Conservation (phyloP, 306 rosid species). For the Lathyrus tuberosus region DNA sequence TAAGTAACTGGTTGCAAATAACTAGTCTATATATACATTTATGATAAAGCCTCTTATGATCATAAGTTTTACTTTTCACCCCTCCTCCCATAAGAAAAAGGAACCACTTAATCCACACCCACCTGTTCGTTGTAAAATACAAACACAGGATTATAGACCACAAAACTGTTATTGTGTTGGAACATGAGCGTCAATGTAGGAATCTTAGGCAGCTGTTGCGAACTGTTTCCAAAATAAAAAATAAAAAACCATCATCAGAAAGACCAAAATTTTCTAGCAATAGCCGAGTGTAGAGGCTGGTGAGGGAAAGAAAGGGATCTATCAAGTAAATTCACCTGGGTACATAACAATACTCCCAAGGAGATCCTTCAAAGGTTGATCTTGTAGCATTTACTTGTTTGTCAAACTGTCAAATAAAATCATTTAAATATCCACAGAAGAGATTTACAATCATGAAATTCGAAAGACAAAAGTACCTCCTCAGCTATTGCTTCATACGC, state of each 20-base stretch:
- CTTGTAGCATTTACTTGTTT: slow-evolving; percentile 69
- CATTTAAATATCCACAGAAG: slow-evolving; percentile 41
- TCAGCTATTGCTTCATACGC: slow-evolving; percentile 59
- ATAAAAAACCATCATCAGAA: slow-evolving; percentile 24
- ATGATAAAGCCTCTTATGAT: slow-evolving; percentile 15
- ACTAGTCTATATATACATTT: background rate
- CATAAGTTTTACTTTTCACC: slow-evolving; percentile 17
- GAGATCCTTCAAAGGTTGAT: slow-evolving; percentile 57
- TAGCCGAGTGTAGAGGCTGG: background rate
- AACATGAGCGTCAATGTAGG: slow-evolving; percentile 74
- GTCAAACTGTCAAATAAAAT: slow-evolving; percentile 63
- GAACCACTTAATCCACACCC: slow-evolving; percentile 38
- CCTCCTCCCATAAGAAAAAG: slow-evolving; percentile 2
- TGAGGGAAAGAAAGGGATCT: background rate
- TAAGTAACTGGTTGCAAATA: background rate
- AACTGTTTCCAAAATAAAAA: slow-evolving; percentile 44
- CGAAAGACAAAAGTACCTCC: slow-evolving; percentile 60
- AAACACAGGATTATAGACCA: slow-evolving; percentile 66
- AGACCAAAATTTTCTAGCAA: slow-evolving; percentile 20
- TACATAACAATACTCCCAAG: slow-evolving; percentile 87
- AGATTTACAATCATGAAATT: slow-evolving; percentile 28
- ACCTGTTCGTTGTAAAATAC: slow-evolving; percentile 58
- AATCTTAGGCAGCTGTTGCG: slow-evolving; percentile 61
- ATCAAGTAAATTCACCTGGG: slow-evolving; percentile 55
- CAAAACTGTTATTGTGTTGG: slow-evolving; percentile 78